phyloP scores from a whole-genome alignment of 2,329 filamentous ascomycete genomes.

The Xylaria sp. region DNA sequence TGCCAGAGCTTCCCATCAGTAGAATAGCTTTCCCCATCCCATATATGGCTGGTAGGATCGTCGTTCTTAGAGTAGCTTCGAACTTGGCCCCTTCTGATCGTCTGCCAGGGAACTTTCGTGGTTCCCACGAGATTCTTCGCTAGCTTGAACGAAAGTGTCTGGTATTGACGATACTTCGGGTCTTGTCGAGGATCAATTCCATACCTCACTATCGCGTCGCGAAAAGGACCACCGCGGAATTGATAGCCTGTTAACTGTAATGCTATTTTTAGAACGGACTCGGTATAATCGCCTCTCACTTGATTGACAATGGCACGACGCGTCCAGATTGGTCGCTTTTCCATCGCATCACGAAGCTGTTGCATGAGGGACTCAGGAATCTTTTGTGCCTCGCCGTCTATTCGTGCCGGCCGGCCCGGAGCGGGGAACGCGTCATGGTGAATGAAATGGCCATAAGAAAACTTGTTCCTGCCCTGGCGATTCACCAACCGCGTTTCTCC shows the following conservation, averaged over 20 bases:
- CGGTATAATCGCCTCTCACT: slow-evolving; percentile 59
- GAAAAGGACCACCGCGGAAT: slow-evolving; percentile 91
- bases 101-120: slow-evolving; percentile 57
- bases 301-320: slow-evolving; percentile 80
- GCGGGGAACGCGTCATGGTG: slow-evolving; percentile 67
- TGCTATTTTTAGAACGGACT: slow-evolving; percentile 71
- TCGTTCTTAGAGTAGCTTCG: slow-evolving; percentile 47
- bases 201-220: slow-evolving; percentile 83
- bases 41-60: slow-evolving; percentile 69
- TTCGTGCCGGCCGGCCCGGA: slow-evolving; percentile 64
- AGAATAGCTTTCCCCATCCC: slow-evolving; percentile 77
- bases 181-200: slow-evolving; percentile 84
- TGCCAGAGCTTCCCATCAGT: slow-evolving; percentile 92
- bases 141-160: slow-evolving; percentile 87
- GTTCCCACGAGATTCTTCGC: slow-evolving; percentile 55
- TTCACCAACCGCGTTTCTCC: slow-evolving; percentile 61
- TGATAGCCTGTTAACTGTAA: slow-evolving; percentile 88
- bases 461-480: slow-evolving; percentile 60
- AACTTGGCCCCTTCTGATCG: slow-evolving; percentile 51
- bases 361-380: slow-evolving; percentile 68
- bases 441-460: slow-evolving; percentile 63
- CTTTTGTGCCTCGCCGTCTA: slow-evolving; percentile 58
- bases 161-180: slow-evolving; percentile 79
- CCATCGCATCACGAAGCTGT: slow-evolving; percentile 69
- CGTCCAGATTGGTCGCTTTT: slow-evolving; percentile 83